These are phyloP conservation scores for Kwoniella mangroviensis DNA, from an alignment of 768 basidiomycete species.

Conservation along the genomic window DNA sequence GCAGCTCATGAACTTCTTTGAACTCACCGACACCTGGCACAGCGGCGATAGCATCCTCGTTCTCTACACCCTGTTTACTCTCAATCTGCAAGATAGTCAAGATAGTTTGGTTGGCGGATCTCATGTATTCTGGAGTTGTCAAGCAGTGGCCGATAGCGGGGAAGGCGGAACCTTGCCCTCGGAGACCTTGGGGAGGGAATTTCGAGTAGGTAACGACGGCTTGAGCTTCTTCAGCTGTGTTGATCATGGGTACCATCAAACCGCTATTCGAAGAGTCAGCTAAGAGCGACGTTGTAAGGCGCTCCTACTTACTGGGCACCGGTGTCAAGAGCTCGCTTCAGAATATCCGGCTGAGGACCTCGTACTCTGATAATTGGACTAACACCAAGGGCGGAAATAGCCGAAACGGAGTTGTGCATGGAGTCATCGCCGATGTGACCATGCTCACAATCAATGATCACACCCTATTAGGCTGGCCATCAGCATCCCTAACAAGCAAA, in stretches of 20 bases:
- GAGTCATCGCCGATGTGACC: conserved; percentile 49
- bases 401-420: conserved; percentile 53
- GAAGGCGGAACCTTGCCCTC: conserved; percentile 51
- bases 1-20: background rate
- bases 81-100: conserved; percentile 73
- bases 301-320: conserved; percentile 50
- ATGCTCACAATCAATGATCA: conserved; percentile 56
- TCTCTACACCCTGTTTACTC: conserved; percentile 66
- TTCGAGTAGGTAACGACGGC: conserved; percentile 47
- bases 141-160: conserved; percentile 44
- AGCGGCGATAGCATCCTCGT: conserved; percentile 66
- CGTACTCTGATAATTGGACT: conserved; percentile 50
- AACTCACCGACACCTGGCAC: conserved; percentile 65
- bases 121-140: conserved; percentile 52
- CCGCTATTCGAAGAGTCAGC: conserved; percentile 29
- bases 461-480: conserved; percentile 20
- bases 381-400: conserved; percentile 40
- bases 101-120: conserved; percentile 64
- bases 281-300: background rate
- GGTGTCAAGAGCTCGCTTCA: conserved; percentile 55
- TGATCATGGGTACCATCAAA: conserved; percentile 52
- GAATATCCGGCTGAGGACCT: conserved; percentile 30
- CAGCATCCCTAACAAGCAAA: no score
- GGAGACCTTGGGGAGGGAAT: conserved; percentile 52
- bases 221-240: conserved; percentile 47